phyloP scores from a whole-genome alignment of 2,329 filamentous ascomycete genomes.

The Aspergillus puulaauensis region DNA sequence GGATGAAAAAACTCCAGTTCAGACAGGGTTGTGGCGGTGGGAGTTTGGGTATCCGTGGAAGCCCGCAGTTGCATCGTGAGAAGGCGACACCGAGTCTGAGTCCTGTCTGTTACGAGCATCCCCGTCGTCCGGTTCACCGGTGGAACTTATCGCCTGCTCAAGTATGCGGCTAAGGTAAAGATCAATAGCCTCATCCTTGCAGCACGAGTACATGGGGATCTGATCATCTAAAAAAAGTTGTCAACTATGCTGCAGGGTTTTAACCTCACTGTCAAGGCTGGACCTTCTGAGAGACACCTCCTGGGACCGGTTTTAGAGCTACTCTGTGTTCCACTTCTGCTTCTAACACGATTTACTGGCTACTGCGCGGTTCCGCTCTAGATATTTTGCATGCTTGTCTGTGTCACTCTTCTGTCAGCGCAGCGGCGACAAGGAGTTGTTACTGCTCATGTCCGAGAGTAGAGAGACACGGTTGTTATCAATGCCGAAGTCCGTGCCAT shows the following conservation, averaged over 20 bases:
- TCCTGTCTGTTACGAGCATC: not conserved
- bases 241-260: slow-evolving; percentile 36
- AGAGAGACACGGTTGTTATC: not conserved
- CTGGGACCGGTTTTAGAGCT: slow-evolving; percentile 46
- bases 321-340: slow-evolving; percentile 58
- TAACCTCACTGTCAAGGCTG: slow-evolving; percentile 33
- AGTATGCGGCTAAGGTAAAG: slow-evolving; percentile 39
- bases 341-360: slow-evolving; percentile 62
- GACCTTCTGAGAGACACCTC: slow-evolving; percentile 36
- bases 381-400: slow-evolving; percentile 49
- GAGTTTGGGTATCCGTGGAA: not conserved
- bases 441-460: not conserved
- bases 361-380: slow-evolving; percentile 60
- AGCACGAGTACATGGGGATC: slow-evolving; percentile 40
- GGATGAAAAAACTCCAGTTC: too few species aligned
- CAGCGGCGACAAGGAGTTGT: not conserved
- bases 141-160: slow-evolving; percentile 28
- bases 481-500: not conserved
- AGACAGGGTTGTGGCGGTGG: too few species aligned
- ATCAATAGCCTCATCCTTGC: slow-evolving; percentile 38
- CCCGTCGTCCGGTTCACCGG: not conserved
- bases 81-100: not conserved
- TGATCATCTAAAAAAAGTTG: slow-evolving; percentile 41
- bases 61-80: not conserved
- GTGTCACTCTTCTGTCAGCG: not conserved